phyloP scores from a whole-genome alignment of 2,329 filamentous ascomycete genomes.

The Aspergillus costaricaensis region DNA sequence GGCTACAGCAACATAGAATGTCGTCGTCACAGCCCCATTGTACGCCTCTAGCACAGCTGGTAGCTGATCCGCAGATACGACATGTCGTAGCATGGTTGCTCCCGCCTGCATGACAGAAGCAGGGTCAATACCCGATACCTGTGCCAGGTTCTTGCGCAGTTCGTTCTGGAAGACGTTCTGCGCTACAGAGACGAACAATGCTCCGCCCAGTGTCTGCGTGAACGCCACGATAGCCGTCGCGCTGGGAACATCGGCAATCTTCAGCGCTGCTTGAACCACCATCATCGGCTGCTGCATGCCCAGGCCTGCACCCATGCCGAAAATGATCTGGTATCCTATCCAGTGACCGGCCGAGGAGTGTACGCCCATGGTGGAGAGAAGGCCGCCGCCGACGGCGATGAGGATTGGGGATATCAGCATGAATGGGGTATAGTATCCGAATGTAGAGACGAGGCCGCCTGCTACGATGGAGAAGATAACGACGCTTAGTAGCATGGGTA shows the following conservation, averaged over 20 bases:
- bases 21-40: slow-evolving; percentile 39
- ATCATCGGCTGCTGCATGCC: slow-evolving; percentile 41
- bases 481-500: slow-evolving; percentile 37
- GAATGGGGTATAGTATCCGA: slow-evolving; percentile 46
- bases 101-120: slow-evolving; percentile 35
- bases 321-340: slow-evolving; percentile 44
- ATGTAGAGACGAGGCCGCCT: slow-evolving; percentile 32
- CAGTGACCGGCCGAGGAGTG: slow-evolving; percentile 35
- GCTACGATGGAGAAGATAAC: slow-evolving; percentile 35
- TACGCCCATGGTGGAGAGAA: slow-evolving; percentile 39
- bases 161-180: slow-evolving; percentile 44
- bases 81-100: slow-evolving; percentile 39
- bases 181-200: slow-evolving; percentile 34
- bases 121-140: slow-evolving; percentile 31
- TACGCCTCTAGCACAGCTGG: slow-evolving; percentile 38
- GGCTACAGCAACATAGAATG: slow-evolving; percentile 42
- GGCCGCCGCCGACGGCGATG: slow-evolving; percentile 37
- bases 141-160: slow-evolving; percentile 29
- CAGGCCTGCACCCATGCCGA: slow-evolving; percentile 39
- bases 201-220: slow-evolving; percentile 39
- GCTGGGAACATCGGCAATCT: slow-evolving; percentile 34
- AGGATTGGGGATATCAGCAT: slow-evolving; percentile 37
- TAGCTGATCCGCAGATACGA: slow-evolving; percentile 31
- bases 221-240: slow-evolving; percentile 42
- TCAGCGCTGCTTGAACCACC: slow-evolving; percentile 38